phyloP scores from a whole-genome alignment of 192 early-diverging fungal genomes.

The Coemansia sp. region DNA sequence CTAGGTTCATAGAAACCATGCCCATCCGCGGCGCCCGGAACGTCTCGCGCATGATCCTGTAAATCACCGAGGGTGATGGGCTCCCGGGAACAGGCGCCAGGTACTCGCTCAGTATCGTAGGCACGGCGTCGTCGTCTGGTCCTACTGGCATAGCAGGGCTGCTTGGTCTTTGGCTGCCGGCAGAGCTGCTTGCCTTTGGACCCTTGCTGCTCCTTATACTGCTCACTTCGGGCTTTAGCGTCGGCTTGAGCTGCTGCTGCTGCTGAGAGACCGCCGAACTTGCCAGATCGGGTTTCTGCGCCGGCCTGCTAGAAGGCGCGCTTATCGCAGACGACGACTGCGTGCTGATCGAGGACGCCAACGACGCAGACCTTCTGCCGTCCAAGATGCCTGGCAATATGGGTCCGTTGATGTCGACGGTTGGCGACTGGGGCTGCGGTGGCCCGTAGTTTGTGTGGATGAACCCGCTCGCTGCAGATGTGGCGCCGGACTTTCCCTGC shows the following conservation, averaged over 20 bases:
- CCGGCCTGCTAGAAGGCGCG: not conserved
- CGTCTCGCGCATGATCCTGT: conserved; percentile 46
- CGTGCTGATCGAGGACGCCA: not conserved
- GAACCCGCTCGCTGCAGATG: not conserved
- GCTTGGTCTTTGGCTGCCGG: not conserved
- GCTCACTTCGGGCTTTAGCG: not conserved
- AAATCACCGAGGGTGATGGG: conserved; percentile 24
- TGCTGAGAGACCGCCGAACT: not conserved
- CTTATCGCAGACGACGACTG: not conserved
- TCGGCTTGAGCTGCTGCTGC: not conserved
- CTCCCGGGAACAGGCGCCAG: conserved; percentile 30
- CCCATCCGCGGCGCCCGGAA: conserved; percentile 49
- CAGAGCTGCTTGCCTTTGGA: not conserved
- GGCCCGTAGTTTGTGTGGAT: conserved; percentile 16
- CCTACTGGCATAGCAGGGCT: not conserved
- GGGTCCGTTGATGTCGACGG: not conserved
- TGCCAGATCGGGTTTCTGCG: not conserved
- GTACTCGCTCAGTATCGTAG: conserved; percentile 32
- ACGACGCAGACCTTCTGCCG: not conserved
- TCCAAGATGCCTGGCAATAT: not conserved
- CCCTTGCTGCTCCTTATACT: not conserved
- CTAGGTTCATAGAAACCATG: conserved; percentile 45
- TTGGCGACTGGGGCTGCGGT: conserved; percentile 7
- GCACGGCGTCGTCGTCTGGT: conserved; percentile 8
- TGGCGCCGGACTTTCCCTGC: not conserved